A percentile compares a stretch with the other conserved stretches of the same genome.
Evolutionary conservation across 345 rosid species (phyloP).

Genomic region (Lepidium africanum): DNA sequence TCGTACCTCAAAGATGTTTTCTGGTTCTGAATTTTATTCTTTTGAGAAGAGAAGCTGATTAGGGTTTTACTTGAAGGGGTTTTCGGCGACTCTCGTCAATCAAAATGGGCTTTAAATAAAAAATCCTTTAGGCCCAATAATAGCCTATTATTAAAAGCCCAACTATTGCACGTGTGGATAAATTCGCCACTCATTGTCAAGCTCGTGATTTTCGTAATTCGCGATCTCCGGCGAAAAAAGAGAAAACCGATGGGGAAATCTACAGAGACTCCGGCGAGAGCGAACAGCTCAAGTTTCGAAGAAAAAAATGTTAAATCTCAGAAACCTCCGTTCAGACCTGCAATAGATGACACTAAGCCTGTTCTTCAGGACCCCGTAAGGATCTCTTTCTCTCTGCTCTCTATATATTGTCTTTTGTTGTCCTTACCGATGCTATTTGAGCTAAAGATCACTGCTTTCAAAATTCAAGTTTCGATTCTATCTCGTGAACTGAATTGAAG

Average conservation of each 20-base stretch:
- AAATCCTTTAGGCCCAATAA: background rate
- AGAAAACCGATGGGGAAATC: slow-evolving; percentile 17
- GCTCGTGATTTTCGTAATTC: background rate
- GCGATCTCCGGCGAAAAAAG: slow-evolving; percentile 2
- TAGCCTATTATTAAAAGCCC: background rate
- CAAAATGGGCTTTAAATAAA: slow-evolving; percentile 2
- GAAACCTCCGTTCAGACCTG: slow-evolving; percentile 58
- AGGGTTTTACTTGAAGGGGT: slow-evolving; percentile 9
- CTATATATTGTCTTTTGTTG: background rate
- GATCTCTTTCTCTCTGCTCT: background rate
- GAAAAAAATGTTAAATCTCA: slow-evolving; percentile 15
- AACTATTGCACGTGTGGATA: background rate
- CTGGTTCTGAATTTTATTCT: background rate
- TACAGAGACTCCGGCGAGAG: slow-evolving; percentile 17
- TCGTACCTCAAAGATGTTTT: slow-evolving; percentile 7
- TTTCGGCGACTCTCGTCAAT: background rate
- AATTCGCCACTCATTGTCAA: background rate
- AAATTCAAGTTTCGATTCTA: background rate
- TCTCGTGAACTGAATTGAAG: background rate
- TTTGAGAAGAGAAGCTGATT: slow-evolving; percentile 2
- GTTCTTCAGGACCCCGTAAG: slow-evolving; percentile 67
- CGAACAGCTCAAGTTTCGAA: background rate
- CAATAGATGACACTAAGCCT: slow-evolving; percentile 69
- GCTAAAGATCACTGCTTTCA: background rate
- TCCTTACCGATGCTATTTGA: background rate